Percentiles rank a stretch among this genome's conserved stretches.
These are phyloP conservation scores for Aspergillus incahuasiensis DNA, from an alignment of 495 filamentous ascomycete species.

Conservation along the genomic window DNA sequence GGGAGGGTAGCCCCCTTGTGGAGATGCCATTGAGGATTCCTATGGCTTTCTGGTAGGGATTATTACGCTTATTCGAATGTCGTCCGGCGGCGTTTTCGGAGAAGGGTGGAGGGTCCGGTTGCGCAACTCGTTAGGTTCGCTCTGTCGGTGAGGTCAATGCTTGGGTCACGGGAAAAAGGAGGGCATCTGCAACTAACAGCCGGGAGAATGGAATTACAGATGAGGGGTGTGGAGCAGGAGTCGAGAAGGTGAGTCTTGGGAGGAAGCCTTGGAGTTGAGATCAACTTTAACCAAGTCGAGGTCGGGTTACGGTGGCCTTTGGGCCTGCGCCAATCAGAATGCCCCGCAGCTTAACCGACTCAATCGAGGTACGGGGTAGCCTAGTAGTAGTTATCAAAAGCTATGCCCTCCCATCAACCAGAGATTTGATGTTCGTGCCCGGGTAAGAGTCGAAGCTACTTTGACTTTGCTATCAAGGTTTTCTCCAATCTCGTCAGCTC, in stretches of 20 bases:
- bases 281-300: slow-evolving; percentile 5
- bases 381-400: neutral
- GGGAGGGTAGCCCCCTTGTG: slow-evolving; percentile 62
- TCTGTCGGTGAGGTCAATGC: slow-evolving; percentile 15
- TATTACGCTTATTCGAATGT: slow-evolving; percentile 2
- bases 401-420: neutral
- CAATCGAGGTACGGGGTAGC: neutral
- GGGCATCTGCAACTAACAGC: slow-evolving; percentile 17
- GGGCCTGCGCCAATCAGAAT: slow-evolving; percentile 36
- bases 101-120: slow-evolving; percentile 1
- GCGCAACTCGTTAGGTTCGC: slow-evolving; percentile 20
- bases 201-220: neutral
- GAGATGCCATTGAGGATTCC: slow-evolving; percentile 44
- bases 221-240: neutral
- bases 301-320: slow-evolving; percentile 39
- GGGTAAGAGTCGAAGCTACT: neutral
- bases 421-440: neutral
- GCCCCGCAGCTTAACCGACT: slow-evolving; percentile 17
- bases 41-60: slow-evolving; percentile 8
- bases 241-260: slow-evolving; percentile 4
- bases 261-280: neutral
- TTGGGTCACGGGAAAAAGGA: slow-evolving; percentile 11
- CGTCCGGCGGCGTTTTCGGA: neutral
- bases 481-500: neutral
- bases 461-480: neutral